phyloP scores from a whole-genome alignment of 2,329 filamentous ascomycete genomes.

The Alternaria burnsii region DNA sequence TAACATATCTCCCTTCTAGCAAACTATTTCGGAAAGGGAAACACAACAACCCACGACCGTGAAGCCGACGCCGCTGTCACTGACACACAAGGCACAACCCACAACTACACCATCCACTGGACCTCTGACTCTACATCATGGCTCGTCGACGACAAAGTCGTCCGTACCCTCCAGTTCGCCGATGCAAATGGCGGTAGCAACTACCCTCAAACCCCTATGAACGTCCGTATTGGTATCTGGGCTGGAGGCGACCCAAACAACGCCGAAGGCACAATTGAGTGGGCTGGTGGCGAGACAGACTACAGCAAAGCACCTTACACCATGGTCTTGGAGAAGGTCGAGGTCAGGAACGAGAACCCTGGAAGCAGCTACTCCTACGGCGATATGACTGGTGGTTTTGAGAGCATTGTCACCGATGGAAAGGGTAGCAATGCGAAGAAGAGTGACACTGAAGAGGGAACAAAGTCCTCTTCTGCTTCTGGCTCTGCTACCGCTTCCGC shows the following conservation, averaged over 20 bases:
- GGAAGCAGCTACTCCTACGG: slow-evolving; percentile 57
- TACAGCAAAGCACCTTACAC: slow-evolving; percentile 56
- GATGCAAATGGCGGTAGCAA: slow-evolving; percentile 62
- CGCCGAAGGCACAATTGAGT: slow-evolving; percentile 65
- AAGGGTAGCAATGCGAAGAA: neutral
- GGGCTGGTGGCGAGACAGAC: slow-evolving; percentile 68
- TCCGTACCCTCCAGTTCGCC: slow-evolving; percentile 67
- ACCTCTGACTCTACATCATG: slow-evolving; percentile 70
- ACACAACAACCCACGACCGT: slow-evolving; percentile 71
- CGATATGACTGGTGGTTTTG: slow-evolving; percentile 55
- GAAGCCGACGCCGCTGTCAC: slow-evolving; percentile 65
- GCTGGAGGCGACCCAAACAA: slow-evolving; percentile 56
- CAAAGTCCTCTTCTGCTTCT: neutral
- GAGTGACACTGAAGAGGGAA: neutral
- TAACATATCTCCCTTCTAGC: neutral
- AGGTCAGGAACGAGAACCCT: slow-evolving; percentile 60
- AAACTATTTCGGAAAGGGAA: slow-evolving; percentile 12
- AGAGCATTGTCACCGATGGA: slow-evolving; percentile 50
- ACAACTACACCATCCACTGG: slow-evolving; percentile 76
- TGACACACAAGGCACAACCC: slow-evolving; percentile 61
- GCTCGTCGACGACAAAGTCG: slow-evolving; percentile 70
- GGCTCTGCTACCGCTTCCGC: neutral
- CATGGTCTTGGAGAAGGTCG: slow-evolving; percentile 59
- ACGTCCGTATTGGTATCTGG: slow-evolving; percentile 55
- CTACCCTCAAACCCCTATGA: slow-evolving; percentile 80